Base-by-base conservation (phyloP, 169 alveolate genomes). In the Plasmodium berghei region DNA sequence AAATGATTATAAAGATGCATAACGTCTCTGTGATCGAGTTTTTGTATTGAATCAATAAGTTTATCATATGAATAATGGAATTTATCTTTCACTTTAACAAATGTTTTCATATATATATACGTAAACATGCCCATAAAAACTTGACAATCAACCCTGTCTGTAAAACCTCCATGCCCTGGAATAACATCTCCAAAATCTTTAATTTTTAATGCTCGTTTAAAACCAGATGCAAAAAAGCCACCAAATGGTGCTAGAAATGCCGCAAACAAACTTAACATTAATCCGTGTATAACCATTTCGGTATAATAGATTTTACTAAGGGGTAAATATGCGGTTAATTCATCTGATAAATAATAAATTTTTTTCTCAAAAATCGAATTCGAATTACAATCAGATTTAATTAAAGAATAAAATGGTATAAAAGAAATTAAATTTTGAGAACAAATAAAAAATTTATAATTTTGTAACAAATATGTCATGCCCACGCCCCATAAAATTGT, bases 101-200 rank as follows among this genome's bases (percentile, higher is more conserved):
- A 75, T 20, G 96, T 92, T 73, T 93, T 93, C 87, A 94, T 69
- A 91, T 95, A 95, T 52, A 95, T 58, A 77, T 88, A 97, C 14
- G 98, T 95, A 86, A 97, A 97, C 88, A 96, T 67, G 26, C 97
- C 97, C 96, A 96, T 97, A 62, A 97, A 64, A 55, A 97, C 88
- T 92, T 98, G 99, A 72, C 99, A 99, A 95, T 99, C 99, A 95
- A 98, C 97, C 70, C 99, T 95, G 88, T 99, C 99, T 20, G 99
- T 98, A 34, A 98, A 91, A 9, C 99, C 99, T 0, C 99, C 99
- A 93, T 99, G 99, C 10, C 99, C 99, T 40, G 99, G 99, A 45
- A 99, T 99, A 20, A 98, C 80, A 54, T 97, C 97, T 6, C 99
- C 99, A 90, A 99, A 99, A 94, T 98, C 99, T 96, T 99, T 99